Conservation (phyloP, 2,329 filamentous ascomycete genomes). For the Beauveria scarabaeidicola region DNA sequence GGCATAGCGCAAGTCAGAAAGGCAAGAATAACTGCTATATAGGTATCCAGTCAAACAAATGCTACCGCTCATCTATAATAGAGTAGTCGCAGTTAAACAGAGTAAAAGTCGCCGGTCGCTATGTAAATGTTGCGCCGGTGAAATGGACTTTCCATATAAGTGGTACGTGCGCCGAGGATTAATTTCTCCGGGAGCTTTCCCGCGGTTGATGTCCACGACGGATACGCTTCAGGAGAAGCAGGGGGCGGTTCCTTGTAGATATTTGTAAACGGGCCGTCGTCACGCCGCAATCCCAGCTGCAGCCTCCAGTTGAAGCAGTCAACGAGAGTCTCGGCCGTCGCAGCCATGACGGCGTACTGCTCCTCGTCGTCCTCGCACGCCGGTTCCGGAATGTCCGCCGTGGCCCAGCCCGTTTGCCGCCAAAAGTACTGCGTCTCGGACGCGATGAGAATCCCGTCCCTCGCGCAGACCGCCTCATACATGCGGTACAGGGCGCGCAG, state of each 20-base stretch:
- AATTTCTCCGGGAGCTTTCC: constrained; percentile 6
- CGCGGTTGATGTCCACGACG: constrained; percentile 8
- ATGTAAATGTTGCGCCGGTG: constrained; percentile 12
- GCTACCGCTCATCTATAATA: no score
- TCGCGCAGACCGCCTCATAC: constrained; percentile 21
- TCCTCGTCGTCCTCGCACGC: constrained; percentile 15
- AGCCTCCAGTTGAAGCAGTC: constrained; percentile 20
- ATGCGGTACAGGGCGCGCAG: constrained; percentile 20
- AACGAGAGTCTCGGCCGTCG: constrained; percentile 17
- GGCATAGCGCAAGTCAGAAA: no score
- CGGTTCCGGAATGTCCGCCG: constrained; percentile 15
- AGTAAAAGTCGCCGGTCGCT: constrained; percentile 12
- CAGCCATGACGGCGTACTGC: constrained; percentile 19
- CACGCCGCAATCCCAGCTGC: constrained; percentile 15
- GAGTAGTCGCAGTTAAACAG: neutral
- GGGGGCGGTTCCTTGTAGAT: constrained; percentile 1
- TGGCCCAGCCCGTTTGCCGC: constrained; percentile 16
- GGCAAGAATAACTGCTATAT: neutral
- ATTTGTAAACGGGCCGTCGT: neutral
- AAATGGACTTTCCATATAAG: constrained; percentile 12
- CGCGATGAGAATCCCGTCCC: constrained; percentile 17
- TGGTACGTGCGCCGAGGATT: neutral
- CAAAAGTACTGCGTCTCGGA: constrained; percentile 23
- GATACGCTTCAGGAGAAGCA: constrained; percentile 4
- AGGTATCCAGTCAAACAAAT: neutral